Evolutionary conservation across 2,329 filamentous ascomycete species (phyloP).

Genomic region (Epichloe aotearoae): DNA sequence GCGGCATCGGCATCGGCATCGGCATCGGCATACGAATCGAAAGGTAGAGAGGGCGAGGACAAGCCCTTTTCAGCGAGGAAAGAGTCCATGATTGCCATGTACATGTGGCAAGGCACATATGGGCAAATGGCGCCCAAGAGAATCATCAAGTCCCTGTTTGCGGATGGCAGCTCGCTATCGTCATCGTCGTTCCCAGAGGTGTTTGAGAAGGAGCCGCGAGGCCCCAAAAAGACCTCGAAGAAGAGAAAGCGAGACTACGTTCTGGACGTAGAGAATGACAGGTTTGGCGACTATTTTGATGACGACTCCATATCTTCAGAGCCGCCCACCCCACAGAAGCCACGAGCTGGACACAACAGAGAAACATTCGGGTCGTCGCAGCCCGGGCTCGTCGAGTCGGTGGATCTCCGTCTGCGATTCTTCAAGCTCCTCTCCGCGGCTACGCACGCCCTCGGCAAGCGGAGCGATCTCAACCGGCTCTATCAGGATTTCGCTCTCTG

Average conservation of each 20-base stretch:
- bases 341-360: slow-evolving; percentile 12
- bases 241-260: slow-evolving; percentile 35
- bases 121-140: slow-evolving; percentile 35
- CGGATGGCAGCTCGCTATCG: slow-evolving; percentile 44
- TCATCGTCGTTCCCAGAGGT: slow-evolving; percentile 48
- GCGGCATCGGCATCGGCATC: slow-evolving; percentile 20
- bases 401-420: slow-evolving; percentile 48
- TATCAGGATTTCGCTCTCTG: slow-evolving; percentile 45
- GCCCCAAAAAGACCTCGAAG: slow-evolving; percentile 25
- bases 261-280: slow-evolving; percentile 45
- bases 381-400: slow-evolving; percentile 34
- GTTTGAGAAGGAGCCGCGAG: slow-evolving; percentile 48
- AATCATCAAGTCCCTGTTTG: slow-evolving; percentile 54
- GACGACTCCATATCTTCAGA: slow-evolving; percentile 40
- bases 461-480: slow-evolving; percentile 35
- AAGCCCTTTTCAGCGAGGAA: slow-evolving; percentile 23
- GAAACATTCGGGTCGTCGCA: slow-evolving; percentile 11
- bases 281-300: slow-evolving; percentile 48
- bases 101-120: slow-evolving; percentile 35
- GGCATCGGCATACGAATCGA: slow-evolving; percentile 14
- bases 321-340: slow-evolving; percentile 30
- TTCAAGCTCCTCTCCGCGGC: slow-evolving; percentile 41
- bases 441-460: slow-evolving; percentile 30
- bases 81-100: slow-evolving; percentile 47
- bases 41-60: slow-evolving; percentile 9